Base-by-base conservation (phyloP, 805 yeast genomes). In the Lachancea fermentati region DNA sequence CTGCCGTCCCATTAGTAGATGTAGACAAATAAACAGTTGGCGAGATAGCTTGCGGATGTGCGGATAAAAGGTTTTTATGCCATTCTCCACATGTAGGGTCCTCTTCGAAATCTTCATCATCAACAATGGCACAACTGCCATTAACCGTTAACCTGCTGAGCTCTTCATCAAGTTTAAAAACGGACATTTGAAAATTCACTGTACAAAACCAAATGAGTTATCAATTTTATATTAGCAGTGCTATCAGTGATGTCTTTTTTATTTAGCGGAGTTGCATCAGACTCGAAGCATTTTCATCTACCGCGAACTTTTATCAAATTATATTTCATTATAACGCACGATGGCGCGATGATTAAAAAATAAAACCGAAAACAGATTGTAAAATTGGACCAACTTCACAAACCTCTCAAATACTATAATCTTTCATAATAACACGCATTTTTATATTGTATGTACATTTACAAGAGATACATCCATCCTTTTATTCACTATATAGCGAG, bases 111-210 rank as follows among this genome's bases (percentile, higher is more conserved):
- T 25, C 19, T 7, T 43, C 49, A 15, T 34, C 44, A 9, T 34
- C 47, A 14, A 39, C 29, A n/a, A 47, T 36, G 12, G 39, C 44
- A 24, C 42, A 49, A 19, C 43, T 42, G 22, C 44, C 52, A 37
- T 43, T 43, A 5, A 46, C 43, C 8, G 38, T 45, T 22, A 48
- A 37, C 30, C 32, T 37, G 5, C 36, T 32, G 16, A 48, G 35
- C 18, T 48, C 52, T 31, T 48, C 49, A 22, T 48, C 52, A 3
- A 48, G 28, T 7, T 30, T 34, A 30, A 47, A 47, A 28, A 47
- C 41, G 15, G 44, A 34, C 45, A 44, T 44, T 6, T n/a, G n/a
- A n/a, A n/a, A n/a, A n/a, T n/a, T n/a, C n/a, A n/a, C n/a, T n/a
- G n/a, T n/a, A n/a, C n/a, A n/a, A n/a, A n/a, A 13, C 30, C 8